Base-by-base conservation (phyloP, 306 rosid species). In the Rosa rugosa region DNA sequence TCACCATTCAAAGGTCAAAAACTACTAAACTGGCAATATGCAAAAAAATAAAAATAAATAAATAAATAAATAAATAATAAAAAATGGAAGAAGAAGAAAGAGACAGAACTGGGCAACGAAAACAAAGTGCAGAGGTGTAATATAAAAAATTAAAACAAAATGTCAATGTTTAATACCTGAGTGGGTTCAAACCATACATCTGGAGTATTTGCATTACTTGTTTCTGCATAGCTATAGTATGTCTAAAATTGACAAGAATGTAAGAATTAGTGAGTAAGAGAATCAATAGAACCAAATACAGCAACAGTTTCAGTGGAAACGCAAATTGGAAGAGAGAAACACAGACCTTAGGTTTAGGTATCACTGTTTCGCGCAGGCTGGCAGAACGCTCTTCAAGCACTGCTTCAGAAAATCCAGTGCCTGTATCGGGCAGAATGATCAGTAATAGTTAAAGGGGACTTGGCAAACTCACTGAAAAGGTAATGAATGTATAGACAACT, bases 141-240 rank as follows among this genome's bases (percentile, higher is more conserved):
- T 44, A 63, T 56, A 0, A 75, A 36, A 53, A 34, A 11, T 41
- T 71, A 22, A 62, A 46, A 78, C 75, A 80, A 79, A 63, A 51
- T 49, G 59, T 57, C 20, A 17, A 70, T 73, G 69, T 67, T 69
- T 78, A 17, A 67, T 83, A 91, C 97, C 97, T 91, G 96, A 63
- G 87, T 81, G 60, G 98, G 87, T 60, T 91, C 99, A 91, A 95
- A 89, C 98, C 99, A 93, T 69, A 93, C 99, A 84, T 93, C 96
- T 74, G 99, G 98, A 82, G 83, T 88, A 22, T 86, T 82, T 77
- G 89, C 78, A 72, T 84, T 87, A 25, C 86, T 83, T 77, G 90
- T 78, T 67, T 91, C 99, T 44, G 85, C 88, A 83, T 56, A 90
- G 68, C 92, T 85, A 87, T 90, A 92, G 62, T 94, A 94, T 36